Evolutionary conservation across 2,329 filamentous ascomycete genomes (phyloP), one percentile per base, ranked within the genome.

Genomic region (Clarireedia homoeocarpa): DNA sequence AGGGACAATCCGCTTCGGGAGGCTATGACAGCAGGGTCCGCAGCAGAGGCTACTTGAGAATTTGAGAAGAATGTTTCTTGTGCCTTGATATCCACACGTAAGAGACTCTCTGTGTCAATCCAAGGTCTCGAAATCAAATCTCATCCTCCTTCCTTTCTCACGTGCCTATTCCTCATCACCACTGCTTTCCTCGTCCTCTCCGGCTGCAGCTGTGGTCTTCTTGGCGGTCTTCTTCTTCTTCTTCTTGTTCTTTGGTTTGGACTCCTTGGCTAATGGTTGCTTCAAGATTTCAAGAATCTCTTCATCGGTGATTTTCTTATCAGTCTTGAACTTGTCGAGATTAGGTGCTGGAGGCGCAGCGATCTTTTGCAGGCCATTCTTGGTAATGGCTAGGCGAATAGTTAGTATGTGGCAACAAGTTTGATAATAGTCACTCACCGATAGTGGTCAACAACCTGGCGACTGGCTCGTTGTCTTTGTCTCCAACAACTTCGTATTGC

Each of bases 301-400:
- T 77, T 95, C 90, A 63, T 97, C 92, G 63, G 85, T 86, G 69
- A 99, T 96, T 82, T 96, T 96, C 83, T 97, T 97, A 73, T 97
- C 91, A 36, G 89, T 86, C 82, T 96, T 87, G 79, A 86, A 83
- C 77, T 91, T 91, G 70, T 80, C 82, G 60, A 94, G 72, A 70
- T 97, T 90, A 61, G 87, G 79, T 23, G 85, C 72, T 60, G 88
- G 84, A 36, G 94, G 86, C 26, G 82, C 85, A 66, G 89, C 85
- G 57, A 99, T 77, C 75, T 89, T 89, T 69, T 88, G 90, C 68
- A 99, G 78, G 64, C 94, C 94, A 72, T 97, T 96, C 84, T 99
- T 99, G 68, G 91, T 96, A 72, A 99, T 91, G 59, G 90, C 94
- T 96, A 63, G 51, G 58, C 53, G 58, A 50, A 40, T 39, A 49